Conservation (phyloP, 2,329 filamentous ascomycete genomes). For the Fusarium temperatum region DNA sequence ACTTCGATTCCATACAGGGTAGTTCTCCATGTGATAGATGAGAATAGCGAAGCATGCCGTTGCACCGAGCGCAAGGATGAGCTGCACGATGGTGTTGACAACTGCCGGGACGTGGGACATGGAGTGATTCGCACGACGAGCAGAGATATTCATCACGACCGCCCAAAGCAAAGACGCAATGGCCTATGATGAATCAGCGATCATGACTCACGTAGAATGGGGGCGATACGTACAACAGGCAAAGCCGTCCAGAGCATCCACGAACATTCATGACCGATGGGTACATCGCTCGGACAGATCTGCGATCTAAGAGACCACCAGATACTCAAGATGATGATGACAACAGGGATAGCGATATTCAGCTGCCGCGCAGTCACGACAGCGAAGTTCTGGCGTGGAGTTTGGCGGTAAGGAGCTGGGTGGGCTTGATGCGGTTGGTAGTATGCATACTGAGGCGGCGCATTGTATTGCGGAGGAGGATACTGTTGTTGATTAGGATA, state of each 20-base stretch:
- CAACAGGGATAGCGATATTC: constrained; percentile 41
- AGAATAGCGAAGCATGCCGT: constrained; percentile 36
- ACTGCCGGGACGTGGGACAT: constrained; percentile 32
- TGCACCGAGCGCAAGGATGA: constrained; percentile 36
- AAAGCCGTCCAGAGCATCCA: constrained; percentile 39
- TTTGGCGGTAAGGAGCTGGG: not conserved
- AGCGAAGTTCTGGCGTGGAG: constrained; percentile 11
- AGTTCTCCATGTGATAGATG: constrained; percentile 30
- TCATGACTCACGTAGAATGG: not conserved
- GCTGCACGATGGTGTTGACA: constrained; percentile 28
- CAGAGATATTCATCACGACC: constrained; percentile 34
- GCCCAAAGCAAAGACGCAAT: constrained; percentile 33
- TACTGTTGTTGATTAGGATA: constrained; percentile 3
- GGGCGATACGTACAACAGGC: constrained; percentile 27
- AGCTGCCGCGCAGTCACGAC: constrained; percentile 29
- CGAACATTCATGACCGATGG: constrained; percentile 28
- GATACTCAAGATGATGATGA: constrained; percentile 55
- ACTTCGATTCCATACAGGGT: constrained; percentile 22
- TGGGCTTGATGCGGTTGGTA: constrained; percentile 8
- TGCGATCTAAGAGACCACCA: constrained; percentile 44
- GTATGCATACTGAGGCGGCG: constrained; percentile 20
- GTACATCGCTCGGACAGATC: constrained; percentile 29
- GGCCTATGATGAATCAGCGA: constrained; percentile 5
- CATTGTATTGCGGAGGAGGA: constrained; percentile 1
- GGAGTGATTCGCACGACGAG: constrained; percentile 25